Evolutionary conservation across 192 early-diverging fungal genomes (phyloP), one percentile per base, ranked within the genome.

Genomic region (Coemansia sp.): DNA sequence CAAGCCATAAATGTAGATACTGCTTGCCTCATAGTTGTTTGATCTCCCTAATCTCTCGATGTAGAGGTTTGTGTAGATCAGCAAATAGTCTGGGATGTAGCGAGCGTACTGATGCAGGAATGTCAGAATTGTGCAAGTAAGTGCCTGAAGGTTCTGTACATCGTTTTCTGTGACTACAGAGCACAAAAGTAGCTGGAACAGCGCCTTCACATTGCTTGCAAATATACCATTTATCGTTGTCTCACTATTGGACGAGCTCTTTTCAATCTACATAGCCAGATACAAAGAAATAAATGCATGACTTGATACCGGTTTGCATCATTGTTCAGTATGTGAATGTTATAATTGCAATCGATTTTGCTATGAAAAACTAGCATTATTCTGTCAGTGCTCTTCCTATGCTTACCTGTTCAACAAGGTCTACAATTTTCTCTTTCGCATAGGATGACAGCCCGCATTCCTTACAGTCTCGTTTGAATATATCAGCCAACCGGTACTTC

Each of bases 91-190:
- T 3, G 80, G 65, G 40, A 61, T 67, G 66, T 74, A 71, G 18
- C 63, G 48, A 4, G 63, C 50, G 44, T 83, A 77, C 54, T 83
- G 80, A 62, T 77, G 66, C 19, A 83, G 64, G 43, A 71, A 74
- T 43, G 58, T 59, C 50, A 77, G 42, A 2, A 63, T 61, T 3
- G 71, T 12, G 44, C 72, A 66, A 9, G 80, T 83, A 4, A 63
- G 42, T 32, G 65, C 66, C 23, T 74, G 80, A 39, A 77, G 48
- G 50, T 83, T 83, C 9, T 42, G 37, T 9, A 48, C 42, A 18
- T 63, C 54, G 7, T 56, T 71, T 21, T 83, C 80, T 0, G 58
- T 71, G 18, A 67, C 26, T 0, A 69, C 71, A 10, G 80, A 77
- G 12, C 72, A 54, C 26, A 77, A 41, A 56, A 83, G 71, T 4